Evolutionary conservation across 805 yeast species (phyloP).

Genomic region (Blastobotrys muscicola): DNA sequence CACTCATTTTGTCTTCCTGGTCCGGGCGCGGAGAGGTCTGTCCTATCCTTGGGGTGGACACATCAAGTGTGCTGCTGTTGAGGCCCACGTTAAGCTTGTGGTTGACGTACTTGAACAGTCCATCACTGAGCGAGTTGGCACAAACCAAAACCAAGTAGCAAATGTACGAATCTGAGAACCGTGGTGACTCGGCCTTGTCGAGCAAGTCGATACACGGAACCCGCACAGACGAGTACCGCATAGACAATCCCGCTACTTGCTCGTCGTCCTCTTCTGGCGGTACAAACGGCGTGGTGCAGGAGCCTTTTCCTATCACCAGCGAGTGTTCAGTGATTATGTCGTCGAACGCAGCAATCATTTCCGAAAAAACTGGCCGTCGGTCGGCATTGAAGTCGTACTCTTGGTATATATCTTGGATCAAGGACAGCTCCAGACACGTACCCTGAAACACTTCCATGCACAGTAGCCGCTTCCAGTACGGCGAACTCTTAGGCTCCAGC

Average conservation of each 20-base stretch:
- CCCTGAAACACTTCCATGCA: conserved; percentile 64
- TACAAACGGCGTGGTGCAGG: conserved; percentile 8
- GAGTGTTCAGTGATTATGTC: conserved; percentile 30
- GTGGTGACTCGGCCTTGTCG: conserved; percentile 75
- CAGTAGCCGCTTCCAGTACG: conserved; percentile 64
- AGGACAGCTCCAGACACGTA: conserved; percentile 45
- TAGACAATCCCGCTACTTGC: conserved; percentile 10
- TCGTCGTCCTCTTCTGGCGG: conserved; percentile 6
- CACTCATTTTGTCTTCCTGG: conserved; percentile 5
- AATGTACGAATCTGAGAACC: conserved; percentile 51
- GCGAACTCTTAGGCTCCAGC: conserved; percentile 48
- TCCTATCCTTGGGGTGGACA: neutral
- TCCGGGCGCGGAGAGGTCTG: conserved; percentile 13
- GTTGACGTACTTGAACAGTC: conserved; percentile 40
- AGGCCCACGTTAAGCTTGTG: neutral
- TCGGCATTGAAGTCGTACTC: conserved; percentile 53
- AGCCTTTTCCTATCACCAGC: conserved; percentile 24
- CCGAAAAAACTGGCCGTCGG: conserved; percentile 51
- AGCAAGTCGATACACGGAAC: conserved; percentile 61
- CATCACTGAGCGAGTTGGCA: conserved; percentile 52
- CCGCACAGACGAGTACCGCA: conserved; percentile 35
- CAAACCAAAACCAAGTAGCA: conserved; percentile 48
- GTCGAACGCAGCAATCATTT: conserved; percentile 39
- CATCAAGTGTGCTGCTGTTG: neutral
- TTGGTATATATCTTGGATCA: conserved; percentile 44